Evolutionary conservation across 352 stramenopile genomes (phyloP), one percentile per base, ranked within the genome.

Genomic region (Sclerospora graminicola): DNA sequence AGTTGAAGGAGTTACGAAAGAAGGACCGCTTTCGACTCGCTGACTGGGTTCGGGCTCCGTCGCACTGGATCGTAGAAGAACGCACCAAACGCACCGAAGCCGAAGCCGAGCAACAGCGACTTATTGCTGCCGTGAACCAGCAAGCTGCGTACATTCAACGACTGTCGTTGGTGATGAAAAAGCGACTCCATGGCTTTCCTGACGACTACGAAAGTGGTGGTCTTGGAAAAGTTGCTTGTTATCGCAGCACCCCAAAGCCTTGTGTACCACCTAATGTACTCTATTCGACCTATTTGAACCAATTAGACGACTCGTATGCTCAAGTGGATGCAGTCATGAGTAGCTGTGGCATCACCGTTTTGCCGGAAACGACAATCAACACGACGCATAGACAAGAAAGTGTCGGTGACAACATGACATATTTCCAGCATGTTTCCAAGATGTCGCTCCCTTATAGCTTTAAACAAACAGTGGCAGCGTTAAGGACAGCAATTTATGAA

Each of bases 371-470:
- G 21, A 41, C 45, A 10, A 10, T 26, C 21, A 41, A 42, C 23
- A 37, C 43, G 5, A 40, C 24, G 0, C 50, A 51, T 21, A 27
- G 23, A 26, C 39, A 30, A n/a, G 10, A 50, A 9, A 18, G 15
- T 3, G 37, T 41, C 13, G 34, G 39, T 11, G 35, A 46, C 2
- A n/a, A n/a, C n/a, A 48, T 54, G 31, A 30, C 21, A 6, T 58
- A 42, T 28, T 52, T 57, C 35, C 19, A 66, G 11, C 42, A 60
- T 20, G 8, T 61, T 0, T 47, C 45, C 16, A 61, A 55, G 19
- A 2, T 42, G 2, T 5, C 42, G 4, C n/a, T 66, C 6, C 51
- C 42, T 0, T 57, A 26, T 14, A 36, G 9, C 26, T 50, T 55
- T 14, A 15, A 38, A n/a, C 40, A 50, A 14, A 50, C 47, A 5